Base-by-base conservation (phyloP, 768 basidiomycete species). In the Agaricus subrufescens region DNA sequence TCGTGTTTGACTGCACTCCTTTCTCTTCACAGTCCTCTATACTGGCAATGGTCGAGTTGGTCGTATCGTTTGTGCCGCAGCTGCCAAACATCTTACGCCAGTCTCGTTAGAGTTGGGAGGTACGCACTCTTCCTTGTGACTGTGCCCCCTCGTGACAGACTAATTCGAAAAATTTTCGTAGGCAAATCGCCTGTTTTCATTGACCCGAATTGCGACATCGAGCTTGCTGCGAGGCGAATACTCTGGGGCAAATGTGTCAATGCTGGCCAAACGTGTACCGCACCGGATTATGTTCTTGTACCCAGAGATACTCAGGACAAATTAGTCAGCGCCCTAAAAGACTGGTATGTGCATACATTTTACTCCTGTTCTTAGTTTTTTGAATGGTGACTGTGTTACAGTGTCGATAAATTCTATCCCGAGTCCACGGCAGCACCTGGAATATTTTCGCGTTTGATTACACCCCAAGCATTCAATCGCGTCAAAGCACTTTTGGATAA, bases 181-280 rank as follows among this genome's bases (percentile, higher is more conserved):
- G 86, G 90, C 26, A 91, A 92, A 67, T 84, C 80, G 1, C 90
- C 91, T 1, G 88, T 84, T 19, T 73, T 93, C 58, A 72, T 94
- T 44, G 88, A 92, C 66, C 77, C 87, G 0, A 75, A 73, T 23
- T 83, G 81, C 52, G 85, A 94, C 64, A 69, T 93, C 49, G 75
- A 83, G 55, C 70, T 76, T 4, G 77, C 85, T 0, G 88, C 89
- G 2, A 79, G 77, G 43, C 78, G 91, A n/a, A 75, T 94, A 44
- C 67, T 92, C 37, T 93, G 89, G 89, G 90, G 90, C n/a, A 91
- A 91, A 46, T 68, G 73, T n/a, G 69, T 77, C 38, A 94, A 94
- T 61, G 83, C 81, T 0, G 92, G 92, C 2, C 81, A 92, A 73
- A 84, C 84, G 1, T 94, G 91, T 56, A 74, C 86, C 3, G 83